Evolutionary conservation across 805 yeast genomes (phyloP), one percentile per base, ranked within the genome.

Genomic region (Ogataea degrootiae): DNA sequence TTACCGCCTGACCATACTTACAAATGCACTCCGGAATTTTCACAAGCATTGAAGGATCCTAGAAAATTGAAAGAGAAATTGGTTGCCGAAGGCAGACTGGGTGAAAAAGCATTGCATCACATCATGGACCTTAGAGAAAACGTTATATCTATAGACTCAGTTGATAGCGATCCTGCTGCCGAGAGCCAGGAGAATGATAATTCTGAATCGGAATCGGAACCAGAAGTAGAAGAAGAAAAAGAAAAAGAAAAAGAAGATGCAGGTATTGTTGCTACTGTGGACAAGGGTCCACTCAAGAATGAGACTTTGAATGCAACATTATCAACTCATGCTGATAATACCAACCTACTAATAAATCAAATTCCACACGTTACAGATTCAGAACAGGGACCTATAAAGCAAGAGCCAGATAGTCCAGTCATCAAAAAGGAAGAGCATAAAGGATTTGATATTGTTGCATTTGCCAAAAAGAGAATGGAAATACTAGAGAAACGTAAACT

Each of bases 1-100:
- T 73, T 92, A 29, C 99, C 99, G 1, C 96, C 98, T 0, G 96
- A 89, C 58, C 95, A 91, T 65, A 92, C 98, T 0, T 92, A 85
- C 62, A 82, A 80, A 64, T 77, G 82, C 47, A 86, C 96, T 0
- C 85, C 96, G 0, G 74, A 75, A 52, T 90, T 72, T 61, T 74
- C 82, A 47, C 71, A 79, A 22, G 72, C 83, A 19, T 67, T 82
- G 15, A 77, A 82, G 1, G 92, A 88, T 58, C 87, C 91, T 50
- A 79, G 84, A 53, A 71, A 77, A 48, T 74, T 92, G 46, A 74
- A 92, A 52, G 79, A 85, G 46, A 78, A 79, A 56, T 71, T 91
- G 44, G 91, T 88, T 2, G 82, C 81, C 43, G 97, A 92, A 62
- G 87, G 96, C 31, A 72, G 87, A 47, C 69, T 82, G 44, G 94